Conservation (phyloP, 1,284 basidiomycete species). For the Garcileccinum viscosum region DNA sequence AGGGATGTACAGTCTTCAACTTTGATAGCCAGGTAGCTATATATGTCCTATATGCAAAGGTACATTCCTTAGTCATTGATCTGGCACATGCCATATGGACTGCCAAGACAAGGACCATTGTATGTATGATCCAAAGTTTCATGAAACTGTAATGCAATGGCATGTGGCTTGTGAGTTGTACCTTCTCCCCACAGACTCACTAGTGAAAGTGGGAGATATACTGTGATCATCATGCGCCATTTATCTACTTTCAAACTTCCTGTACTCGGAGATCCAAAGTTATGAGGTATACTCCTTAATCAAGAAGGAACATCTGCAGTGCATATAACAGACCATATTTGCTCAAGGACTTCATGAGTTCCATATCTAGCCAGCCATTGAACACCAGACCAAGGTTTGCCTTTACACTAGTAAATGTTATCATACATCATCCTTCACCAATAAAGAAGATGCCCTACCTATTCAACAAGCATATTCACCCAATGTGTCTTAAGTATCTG, state of each 20-base stretch:
- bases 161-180: neutral
- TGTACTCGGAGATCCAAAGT: conserved; percentile 5
- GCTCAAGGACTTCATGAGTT: conserved; percentile 3
- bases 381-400: conserved; percentile 4
- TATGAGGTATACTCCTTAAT: conserved; percentile 2
- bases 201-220: conserved; percentile 11
- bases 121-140: conserved; percentile 10
- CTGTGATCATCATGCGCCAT: conserved; percentile 8
- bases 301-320: neutral
- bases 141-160: neutral
- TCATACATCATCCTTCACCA: neutral
- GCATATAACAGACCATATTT: neutral
- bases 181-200: conserved; percentile 12
- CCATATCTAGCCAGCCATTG: neutral
- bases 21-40: neutral
- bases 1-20: conserved; percentile 6
- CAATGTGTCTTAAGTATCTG: conserved; percentile 2
- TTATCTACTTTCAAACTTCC: conserved; percentile 10
- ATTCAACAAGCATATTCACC: conserved; percentile 5
- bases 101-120: conserved; percentile 13
- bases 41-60: neutral
- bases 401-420: neutral
- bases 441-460: neutral
- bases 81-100: conserved; percentile 8
- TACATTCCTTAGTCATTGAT: conserved; percentile 3